Percentiles rank a stretch among this genome's conserved stretches.
These are phyloP conservation scores for Symbiodinium natans DNA, from an alignment of 73 alveolate genomes.

Conservation along the genomic window DNA sequence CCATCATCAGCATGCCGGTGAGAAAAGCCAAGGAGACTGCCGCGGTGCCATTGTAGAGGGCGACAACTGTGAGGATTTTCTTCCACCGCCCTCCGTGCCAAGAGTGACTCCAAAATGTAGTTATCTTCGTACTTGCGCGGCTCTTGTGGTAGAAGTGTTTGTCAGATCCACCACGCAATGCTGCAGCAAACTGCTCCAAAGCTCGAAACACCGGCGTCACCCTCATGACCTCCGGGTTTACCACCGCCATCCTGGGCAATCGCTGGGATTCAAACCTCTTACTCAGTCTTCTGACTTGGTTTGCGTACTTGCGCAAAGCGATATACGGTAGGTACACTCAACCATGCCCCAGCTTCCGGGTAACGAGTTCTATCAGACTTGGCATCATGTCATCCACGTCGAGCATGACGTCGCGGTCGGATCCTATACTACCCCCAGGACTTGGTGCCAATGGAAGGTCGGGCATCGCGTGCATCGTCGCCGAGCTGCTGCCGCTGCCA, in stretches of 20 bases:
- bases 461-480: not conserved
- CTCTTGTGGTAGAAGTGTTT: constrained; percentile 23
- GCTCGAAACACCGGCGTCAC: not conserved
- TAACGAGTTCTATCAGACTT: not conserved
- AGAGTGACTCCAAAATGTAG: constrained; percentile 7
- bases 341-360: not conserved
- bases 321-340: no score
- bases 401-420: not conserved
- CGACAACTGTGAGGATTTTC: not conserved
- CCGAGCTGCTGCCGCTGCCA: not conserved
- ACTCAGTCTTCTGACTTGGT: no score
- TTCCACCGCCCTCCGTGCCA: constrained; percentile 9
- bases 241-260: constrained; percentile 11
- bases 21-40: not conserved
- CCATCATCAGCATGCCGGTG: not conserved
- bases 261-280: not conserved
- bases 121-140: not conserved
- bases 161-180: constrained; percentile 16
- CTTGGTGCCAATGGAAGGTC: not conserved
- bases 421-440: not conserved
- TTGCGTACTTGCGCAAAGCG: no score
- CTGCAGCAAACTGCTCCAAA: not conserved
- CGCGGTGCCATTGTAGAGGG: not conserved
- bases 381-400: not conserved
- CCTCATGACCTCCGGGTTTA: constrained; percentile 6